Evolutionary conservation across 352 stramenopile genomes (phyloP), one percentile per base, ranked within the genome.

Genomic region (Pilasporangium apinafurcum): DNA sequence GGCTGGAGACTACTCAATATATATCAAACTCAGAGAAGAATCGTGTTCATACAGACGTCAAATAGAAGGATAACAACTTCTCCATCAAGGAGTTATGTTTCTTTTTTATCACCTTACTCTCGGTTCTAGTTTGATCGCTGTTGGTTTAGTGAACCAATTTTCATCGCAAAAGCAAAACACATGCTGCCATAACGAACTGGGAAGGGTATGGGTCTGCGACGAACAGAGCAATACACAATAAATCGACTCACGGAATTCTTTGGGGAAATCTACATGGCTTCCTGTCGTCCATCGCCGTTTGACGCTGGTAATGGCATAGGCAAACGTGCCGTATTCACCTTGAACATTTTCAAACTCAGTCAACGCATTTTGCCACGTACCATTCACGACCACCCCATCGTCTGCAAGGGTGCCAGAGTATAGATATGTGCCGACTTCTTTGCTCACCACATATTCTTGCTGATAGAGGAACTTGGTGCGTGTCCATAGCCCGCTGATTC

Each of bases 91-190:
- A n/a, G n/a, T n/a, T n/a, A n/a, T n/a, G n/a, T n/a, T n/a, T n/a
- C n/a, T n/a, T n/a, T n/a, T n/a, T n/a, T n/a, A n/a, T n/a, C n/a
- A n/a, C n/a, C n/a, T n/a, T n/a, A n/a, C n/a, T n/a, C n/a, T n/a
- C n/a, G n/a, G n/a, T n/a, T n/a, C n/a, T n/a, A n/a, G n/a, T n/a
- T n/a, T n/a, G n/a, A n/a, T n/a, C n/a, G n/a, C n/a, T n/a, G n/a
- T n/a, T n/a, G n/a, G n/a, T n/a, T n/a, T n/a, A n/a, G n/a, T 48
- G 32, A 87, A 87, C 75, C 75, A 87, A 5, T 52, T 56, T 32
- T 79, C 66, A 27, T 49, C 50, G 42, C 68, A 88, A 41, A 83
- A 86, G 1, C 57, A 48, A 25, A 88, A 75, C 13, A 85, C 53
- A 21, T 65, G 58, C 1, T 34, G 61, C 75, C 75, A 87, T 9